Base-by-base conservation (phyloP, 192 early-diverging fungal species). In the Gonapodya sp. region DNA sequence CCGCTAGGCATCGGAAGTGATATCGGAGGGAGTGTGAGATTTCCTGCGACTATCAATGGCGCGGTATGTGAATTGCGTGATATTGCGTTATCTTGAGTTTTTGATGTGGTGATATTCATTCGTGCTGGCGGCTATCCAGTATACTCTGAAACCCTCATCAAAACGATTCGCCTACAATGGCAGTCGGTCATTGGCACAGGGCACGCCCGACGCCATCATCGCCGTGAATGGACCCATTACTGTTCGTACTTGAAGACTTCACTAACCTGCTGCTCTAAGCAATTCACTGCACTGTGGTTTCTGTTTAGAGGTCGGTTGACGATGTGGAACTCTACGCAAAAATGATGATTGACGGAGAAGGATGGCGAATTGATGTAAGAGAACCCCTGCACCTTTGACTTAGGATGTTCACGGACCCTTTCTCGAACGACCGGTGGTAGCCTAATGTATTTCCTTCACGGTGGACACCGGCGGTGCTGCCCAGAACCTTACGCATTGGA, bases 151-250 rank as follows among this genome's bases (percentile, higher is more conserved):
- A 34, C 75, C 75, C 34, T 77, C 75, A 16, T 2, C 75, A 18
- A 16, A 33, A 34, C 75, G 75, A 18, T 77, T 77, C 75, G 18
- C 75, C 30, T 77, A 77, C 75, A 32, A 34, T 34, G 75, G 75
- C 31, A 31, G 18, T 14, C 75, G 75, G 18, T 8, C 31, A 33
- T 33, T 77, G 2, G 30, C 18, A 2, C 2, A 18, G 8, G 18
- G 30, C 75, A 34, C 34, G 8, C 75, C 75, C 18, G 75, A 77
- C 31, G 18, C 75, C 18, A 77, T 77, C 75, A 31, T 32, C 30
- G 18, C 75, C 2, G 31, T 31, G 8, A 16, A 77, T 8, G 75
- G 75, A 14, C 75, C 75, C 16, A 72, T 72, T 30, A 30, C 64
- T n/a, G n/a, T n/a, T n/a, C n/a, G n/a, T n/a, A n/a, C n/a, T n/a